Evolutionary conservation across 2,329 filamentous ascomycete species (phyloP).

Genomic region (Beauveria medogensis): DNA sequence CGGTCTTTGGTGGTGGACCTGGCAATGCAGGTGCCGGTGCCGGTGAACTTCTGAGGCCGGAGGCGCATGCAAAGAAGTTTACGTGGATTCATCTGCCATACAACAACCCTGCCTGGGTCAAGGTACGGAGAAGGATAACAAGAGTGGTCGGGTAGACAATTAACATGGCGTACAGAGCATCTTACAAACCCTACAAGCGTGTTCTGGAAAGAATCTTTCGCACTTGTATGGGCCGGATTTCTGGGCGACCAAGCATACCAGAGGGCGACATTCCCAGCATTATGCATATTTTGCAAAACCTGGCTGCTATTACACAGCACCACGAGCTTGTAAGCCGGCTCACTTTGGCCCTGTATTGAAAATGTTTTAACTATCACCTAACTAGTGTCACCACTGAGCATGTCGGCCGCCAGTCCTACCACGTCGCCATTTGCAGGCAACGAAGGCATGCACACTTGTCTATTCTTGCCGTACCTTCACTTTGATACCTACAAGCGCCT

Average conservation of each 20-base stretch:
- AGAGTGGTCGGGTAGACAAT: slow-evolving; percentile 15
- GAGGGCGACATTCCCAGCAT: slow-evolving; percentile 40
- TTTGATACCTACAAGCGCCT: slow-evolving; percentile 56
- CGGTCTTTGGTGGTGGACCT: not conserved
- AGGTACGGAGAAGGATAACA: slow-evolving; percentile 28
- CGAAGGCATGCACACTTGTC: slow-evolving; percentile 34
- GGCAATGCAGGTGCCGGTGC: slow-evolving; percentile 17
- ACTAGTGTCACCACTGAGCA: slow-evolving; percentile 30
- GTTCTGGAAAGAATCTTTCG: slow-evolving; percentile 28
- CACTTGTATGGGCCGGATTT: slow-evolving; percentile 38
- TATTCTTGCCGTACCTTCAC: slow-evolving; percentile 53
- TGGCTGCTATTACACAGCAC: slow-evolving; percentile 38
- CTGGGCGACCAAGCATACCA: slow-evolving; percentile 40
- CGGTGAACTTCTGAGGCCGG: slow-evolving; percentile 25
- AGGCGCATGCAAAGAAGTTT: slow-evolving; percentile 36
- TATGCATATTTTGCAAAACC: slow-evolving; percentile 43
- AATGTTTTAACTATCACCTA: not conserved
- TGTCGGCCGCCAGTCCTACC: slow-evolving; percentile 21
- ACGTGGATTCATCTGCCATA: slow-evolving; percentile 51
- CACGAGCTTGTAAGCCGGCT: slow-evolving; percentile 23
- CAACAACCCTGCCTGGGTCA: slow-evolving; percentile 51
- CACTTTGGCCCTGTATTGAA: no score
- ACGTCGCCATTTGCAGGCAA: slow-evolving; percentile 20
- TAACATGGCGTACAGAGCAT: slow-evolving; percentile 26
- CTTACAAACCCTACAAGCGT: slow-evolving; percentile 33